These are phyloP conservation scores for Kwoniella dejecticola DNA, from an alignment of 768 basidiomycete species.

Conservation along the genomic window DNA sequence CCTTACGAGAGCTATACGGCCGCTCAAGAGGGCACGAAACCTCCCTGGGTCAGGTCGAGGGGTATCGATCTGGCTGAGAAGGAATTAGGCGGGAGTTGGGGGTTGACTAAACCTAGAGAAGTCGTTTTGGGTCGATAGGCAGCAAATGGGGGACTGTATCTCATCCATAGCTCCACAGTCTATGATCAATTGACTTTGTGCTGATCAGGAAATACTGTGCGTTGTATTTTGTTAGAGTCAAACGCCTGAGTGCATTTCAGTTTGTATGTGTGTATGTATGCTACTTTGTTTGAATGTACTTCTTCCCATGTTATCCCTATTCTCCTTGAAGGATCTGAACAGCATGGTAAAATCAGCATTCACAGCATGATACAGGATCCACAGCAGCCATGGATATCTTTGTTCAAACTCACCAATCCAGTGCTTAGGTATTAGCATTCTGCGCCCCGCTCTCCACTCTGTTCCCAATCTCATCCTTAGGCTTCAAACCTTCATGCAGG, in stretches of 20 bases:
- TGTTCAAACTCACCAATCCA: neutral
- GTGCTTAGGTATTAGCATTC: constrained; percentile 2
- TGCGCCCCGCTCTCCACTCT: neutral
- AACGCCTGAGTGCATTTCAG: too few species aligned
- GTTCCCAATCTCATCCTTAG: neutral
- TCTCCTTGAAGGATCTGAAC: too few species aligned
- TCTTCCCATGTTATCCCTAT: too few species aligned
- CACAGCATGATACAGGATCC: neutral
- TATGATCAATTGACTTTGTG: neutral
- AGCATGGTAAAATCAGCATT: too few species aligned
- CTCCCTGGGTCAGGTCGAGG: constrained; percentile 14
- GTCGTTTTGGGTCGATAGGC: neutral
- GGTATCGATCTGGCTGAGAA: constrained; percentile 10
- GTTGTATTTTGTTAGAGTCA: too few species aligned
- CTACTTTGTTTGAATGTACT: too few species aligned
- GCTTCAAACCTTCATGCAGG: constrained; percentile 11
- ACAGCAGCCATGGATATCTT: neutral
- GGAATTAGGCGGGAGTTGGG: constrained; percentile 5
- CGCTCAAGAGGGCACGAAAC: constrained; percentile 1
- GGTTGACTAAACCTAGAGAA: neutral
- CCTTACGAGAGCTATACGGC: neutral
- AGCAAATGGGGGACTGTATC: too few species aligned
- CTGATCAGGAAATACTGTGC: too few species aligned
- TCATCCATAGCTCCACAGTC: neutral
- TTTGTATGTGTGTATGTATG: too few species aligned